Percentiles rank a stretch among this genome's conserved stretches.
Conservation (phyloP, 1,139 yeast genomes). For the Hemisphaericaspora xylanilytica region DNA sequence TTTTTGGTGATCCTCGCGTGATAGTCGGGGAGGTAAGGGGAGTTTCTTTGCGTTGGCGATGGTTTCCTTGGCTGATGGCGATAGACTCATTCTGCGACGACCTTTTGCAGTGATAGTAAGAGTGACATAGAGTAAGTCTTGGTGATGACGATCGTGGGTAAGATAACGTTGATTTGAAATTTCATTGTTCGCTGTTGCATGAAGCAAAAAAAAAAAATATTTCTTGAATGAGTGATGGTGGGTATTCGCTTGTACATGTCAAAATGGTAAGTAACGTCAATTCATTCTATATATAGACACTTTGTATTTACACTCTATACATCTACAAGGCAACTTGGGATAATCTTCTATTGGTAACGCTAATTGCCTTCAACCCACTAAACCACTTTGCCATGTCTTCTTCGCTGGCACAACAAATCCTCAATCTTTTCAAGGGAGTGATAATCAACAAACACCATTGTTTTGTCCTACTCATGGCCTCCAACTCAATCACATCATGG, state of each 20-base stretch:
- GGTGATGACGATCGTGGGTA: too few species aligned
- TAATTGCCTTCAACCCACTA: conserved; percentile 36
- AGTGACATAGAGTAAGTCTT: too few species aligned
- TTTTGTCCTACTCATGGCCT: conserved; percentile 19
- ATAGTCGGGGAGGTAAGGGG: conserved; percentile 1
- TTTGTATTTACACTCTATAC: neutral
- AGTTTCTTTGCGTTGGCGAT: conserved; percentile 4
- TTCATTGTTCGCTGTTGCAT: too few species aligned
- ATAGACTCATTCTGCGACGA: neutral
- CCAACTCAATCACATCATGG: conserved; percentile 55
- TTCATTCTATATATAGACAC: neutral
- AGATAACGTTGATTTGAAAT: too few species aligned
- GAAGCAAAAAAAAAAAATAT: too few species aligned
- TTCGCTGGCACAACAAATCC: conserved; percentile 46
- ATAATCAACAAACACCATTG: conserved; percentile 49
- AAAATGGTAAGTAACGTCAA: too few species aligned
- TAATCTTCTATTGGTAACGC: conserved; percentile 3
- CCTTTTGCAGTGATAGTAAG: too few species aligned
- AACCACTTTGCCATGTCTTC: conserved; percentile 53
- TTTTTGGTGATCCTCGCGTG: neutral
- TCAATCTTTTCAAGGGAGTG: conserved; percentile 43
- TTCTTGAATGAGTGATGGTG: too few species aligned
- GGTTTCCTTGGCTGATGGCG: neutral
- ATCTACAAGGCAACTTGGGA: neutral
- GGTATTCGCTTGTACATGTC: too few species aligned